Percentiles rank a stretch among this genome's conserved stretches.
Conservation (phyloP, 2,329 filamentous ascomycete genomes). For the Orbilia quercus region DNA sequence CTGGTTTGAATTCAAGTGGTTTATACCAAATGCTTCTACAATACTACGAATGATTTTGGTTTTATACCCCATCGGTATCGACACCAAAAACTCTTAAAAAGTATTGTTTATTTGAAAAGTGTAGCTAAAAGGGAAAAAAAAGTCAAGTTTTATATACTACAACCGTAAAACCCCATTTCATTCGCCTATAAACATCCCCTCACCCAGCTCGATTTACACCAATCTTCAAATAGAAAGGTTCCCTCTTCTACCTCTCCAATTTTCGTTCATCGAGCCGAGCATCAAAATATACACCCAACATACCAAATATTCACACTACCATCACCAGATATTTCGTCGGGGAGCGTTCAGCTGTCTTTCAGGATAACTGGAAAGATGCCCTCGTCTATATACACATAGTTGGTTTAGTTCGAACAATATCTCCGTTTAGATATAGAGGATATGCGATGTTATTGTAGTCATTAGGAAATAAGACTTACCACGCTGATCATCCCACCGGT, state of each 20-base stretch:
- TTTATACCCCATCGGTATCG: too few species aligned
- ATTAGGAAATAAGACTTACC: slow-evolving; percentile 73
- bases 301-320: neutral
- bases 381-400: slow-evolving; percentile 67
- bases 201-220: neutral
- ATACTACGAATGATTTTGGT: neutral
- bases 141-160: slow-evolving; percentile 38
- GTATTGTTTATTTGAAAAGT: slow-evolving; percentile 15
- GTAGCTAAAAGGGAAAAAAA: slow-evolving; percentile 1
- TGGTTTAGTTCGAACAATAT: too few species aligned
- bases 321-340: neutral
- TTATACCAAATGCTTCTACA: neutral
- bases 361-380: slow-evolving; percentile 76
- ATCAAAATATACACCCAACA: slow-evolving; percentile 10
- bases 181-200: slow-evolving; percentile 48
- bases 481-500: slow-evolving; percentile 97
- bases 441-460: too few species aligned
- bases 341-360: slow-evolving; percentile 70
- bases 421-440: too few species aligned
- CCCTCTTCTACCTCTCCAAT: neutral
- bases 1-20: neutral
- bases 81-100: neutral
- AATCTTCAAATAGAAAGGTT: too few species aligned
- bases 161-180: slow-evolving; percentile 25
- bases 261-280: neutral